Evolutionary conservation across 192 early-diverging fungal species (phyloP), one percentile per base, ranked within the genome.

Genomic region (Gorgonomyces haynaldii): DNA sequence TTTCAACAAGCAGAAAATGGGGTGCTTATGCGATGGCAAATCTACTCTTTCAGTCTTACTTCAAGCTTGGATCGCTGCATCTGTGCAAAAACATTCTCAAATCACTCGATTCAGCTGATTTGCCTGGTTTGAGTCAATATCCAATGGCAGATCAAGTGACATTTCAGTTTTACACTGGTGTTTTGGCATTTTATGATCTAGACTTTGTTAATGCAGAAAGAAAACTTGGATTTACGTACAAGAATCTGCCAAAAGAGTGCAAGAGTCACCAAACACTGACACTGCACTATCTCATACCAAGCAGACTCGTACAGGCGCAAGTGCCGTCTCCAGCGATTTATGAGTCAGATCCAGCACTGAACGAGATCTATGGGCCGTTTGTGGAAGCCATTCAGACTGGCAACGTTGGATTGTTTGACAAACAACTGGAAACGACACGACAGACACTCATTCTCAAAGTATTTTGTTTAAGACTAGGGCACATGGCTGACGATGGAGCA

Each of bases 1-100:
- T 54, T 5, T 50, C 49, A 29, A 36, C 71, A 4, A 57, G 60
- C 10, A 72, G 88, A 24, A 91, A 91, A 54, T 93, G 87, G 89
- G 95, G 95, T 5, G 88, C 85, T 2, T 98, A 90, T 61, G 82
- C 70, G 44, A 76, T 96, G 53, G 81, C 78, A 35, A 87, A 84
- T 42, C 63, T 95, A 0, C 62, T 96, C 6, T 89, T 98, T 58
- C 72, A 74, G 38, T 84, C 84, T 1, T 96, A 95, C 45, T 84
- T 91, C 53, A 76, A 79, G 60, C 49, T 88, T 9, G 77, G 70
- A 30, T 75, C 78, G 40, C 76, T 77, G 27, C 91, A 91, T 54
- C 61, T 98, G 9, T 91, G 88, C 43, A 76, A 68, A 24, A 96
- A 81, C 50, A 78, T 96, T 48, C 54, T 91, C 17, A 63, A 80